A percentile compares a stretch with the other conserved stretches of the same genome.
phyloP scores from a whole-genome alignment of 768 basidiomycete species.

The Leccinum subgranulosum region DNA sequence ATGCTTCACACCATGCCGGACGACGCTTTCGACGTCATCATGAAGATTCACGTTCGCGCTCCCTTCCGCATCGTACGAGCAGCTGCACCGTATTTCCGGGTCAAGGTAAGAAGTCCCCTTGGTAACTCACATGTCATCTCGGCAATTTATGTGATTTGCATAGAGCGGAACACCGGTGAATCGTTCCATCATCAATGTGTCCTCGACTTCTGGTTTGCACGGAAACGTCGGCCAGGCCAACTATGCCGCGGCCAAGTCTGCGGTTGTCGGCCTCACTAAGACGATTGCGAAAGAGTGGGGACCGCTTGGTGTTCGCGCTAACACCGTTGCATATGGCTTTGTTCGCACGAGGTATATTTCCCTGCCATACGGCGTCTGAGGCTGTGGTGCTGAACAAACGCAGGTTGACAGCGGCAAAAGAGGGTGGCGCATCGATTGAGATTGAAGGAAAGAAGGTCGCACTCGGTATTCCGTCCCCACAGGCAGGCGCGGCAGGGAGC shows the following conservation, averaged over 20 bases:
- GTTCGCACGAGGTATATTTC: conserved; percentile 65
- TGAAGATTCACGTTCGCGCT: conserved; percentile 81
- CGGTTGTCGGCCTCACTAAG: conserved; percentile 77
- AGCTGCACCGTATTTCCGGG: conserved; percentile 80
- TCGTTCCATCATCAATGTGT: conserved; percentile 78
- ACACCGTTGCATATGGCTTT: conserved; percentile 75
- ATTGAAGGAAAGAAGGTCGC: conserved; percentile 83
- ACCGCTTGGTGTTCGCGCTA: conserved; percentile 74
- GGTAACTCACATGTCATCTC: neutral
- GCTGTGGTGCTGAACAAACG: neutral
- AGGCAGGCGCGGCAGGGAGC: conserved; percentile 35
- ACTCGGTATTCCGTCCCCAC: conserved; percentile 69
- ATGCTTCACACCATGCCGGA: conserved; percentile 88
- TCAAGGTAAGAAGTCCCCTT: conserved; percentile 48
- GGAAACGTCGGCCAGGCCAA: conserved; percentile 86
- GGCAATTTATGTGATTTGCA: neutral
- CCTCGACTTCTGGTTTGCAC: conserved; percentile 78
- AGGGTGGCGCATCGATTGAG: conserved; percentile 69
- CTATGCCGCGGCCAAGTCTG: conserved; percentile 78
- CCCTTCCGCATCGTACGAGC: conserved; percentile 84
- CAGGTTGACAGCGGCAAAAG: conserved; percentile 78
- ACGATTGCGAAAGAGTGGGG: conserved; percentile 91
- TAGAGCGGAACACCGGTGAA: conserved; percentile 59
- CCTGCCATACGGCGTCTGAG: neutral
- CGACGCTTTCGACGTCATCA: conserved; percentile 76